Conservation (phyloP, 2,329 filamentous ascomycete genomes). For the Beauveria varroae region DNA sequence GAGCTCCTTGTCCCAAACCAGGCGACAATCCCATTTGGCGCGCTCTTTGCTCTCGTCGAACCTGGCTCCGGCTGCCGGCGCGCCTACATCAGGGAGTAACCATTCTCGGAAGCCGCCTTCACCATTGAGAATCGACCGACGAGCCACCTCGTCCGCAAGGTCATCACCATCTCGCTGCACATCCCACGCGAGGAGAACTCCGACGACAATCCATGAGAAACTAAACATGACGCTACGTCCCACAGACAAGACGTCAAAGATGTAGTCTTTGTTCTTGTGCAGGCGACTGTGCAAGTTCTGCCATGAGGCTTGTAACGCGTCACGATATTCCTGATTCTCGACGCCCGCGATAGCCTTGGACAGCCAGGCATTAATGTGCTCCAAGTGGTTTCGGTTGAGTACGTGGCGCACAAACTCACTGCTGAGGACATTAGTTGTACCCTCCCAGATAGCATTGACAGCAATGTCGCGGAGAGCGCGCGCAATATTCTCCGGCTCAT, state of each 20-base stretch:
- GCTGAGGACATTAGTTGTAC: slow-evolving; percentile 14
- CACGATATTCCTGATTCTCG: not conserved
- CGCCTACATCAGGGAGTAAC: slow-evolving; percentile 9
- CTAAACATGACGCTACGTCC: slow-evolving; percentile 13
- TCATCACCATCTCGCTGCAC: slow-evolving; percentile 7
- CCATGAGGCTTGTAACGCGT: not conserved
- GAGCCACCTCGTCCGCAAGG: slow-evolving; percentile 4
- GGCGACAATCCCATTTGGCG: slow-evolving; percentile 10
- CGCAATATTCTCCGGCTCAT: slow-evolving; percentile 13
- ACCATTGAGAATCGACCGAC: slow-evolving; percentile 9
- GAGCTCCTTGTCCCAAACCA: slow-evolving; percentile 11
- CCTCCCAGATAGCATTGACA: slow-evolving; percentile 15
- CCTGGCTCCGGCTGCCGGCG: not conserved
- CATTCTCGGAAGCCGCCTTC: slow-evolving; percentile 12
- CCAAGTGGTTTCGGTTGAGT: slow-evolving; percentile 5
- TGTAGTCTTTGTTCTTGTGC: not conserved
- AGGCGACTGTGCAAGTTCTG: not conserved
- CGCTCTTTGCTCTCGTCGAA: slow-evolving; percentile 9
- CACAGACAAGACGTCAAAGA: slow-evolving; percentile 5
- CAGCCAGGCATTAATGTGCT: slow-evolving; percentile 2
- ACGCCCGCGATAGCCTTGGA: not conserved
- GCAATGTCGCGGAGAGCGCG: slow-evolving; percentile 10
- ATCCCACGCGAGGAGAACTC: slow-evolving; percentile 8
- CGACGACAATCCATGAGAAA: slow-evolving; percentile 10
- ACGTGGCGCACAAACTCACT: slow-evolving; percentile 13